Percentiles rank a stretch among this genome's conserved stretches.
phyloP scores from a whole-genome alignment of 495 filamentous ascomycete species.

The Lepidopterella palustris region DNA sequence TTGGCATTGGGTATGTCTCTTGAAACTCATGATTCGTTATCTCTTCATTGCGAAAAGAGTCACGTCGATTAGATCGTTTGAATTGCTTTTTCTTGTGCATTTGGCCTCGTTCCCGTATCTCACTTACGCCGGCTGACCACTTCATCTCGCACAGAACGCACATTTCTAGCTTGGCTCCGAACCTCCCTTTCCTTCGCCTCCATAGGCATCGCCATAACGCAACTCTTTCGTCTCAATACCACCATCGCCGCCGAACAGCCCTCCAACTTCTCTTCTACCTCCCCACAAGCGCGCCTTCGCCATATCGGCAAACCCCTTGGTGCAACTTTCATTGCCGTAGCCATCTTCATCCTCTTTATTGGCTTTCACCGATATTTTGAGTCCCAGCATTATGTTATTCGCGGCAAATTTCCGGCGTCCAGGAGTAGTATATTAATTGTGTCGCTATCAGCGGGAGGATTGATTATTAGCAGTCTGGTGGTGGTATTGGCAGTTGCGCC shows the following conservation, averaged over 20 bases:
- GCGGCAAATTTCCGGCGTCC: conserved; percentile 90
- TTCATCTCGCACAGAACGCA: conserved; percentile 60
- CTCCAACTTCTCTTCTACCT: conserved; percentile 4
- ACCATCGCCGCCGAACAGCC: conserved; percentile 41
- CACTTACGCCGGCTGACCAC: conserved; percentile 21
- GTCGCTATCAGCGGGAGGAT: conserved; percentile 48
- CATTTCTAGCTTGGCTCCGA: conserved; percentile 93
- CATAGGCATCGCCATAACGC: conserved; percentile 93
- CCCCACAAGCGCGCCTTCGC: conserved; percentile 43
- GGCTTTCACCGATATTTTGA: conserved; percentile 70
- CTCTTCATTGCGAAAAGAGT: conserved; percentile 1
- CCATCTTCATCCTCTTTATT: conserved; percentile 76
- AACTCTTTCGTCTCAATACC: conserved; percentile 89
- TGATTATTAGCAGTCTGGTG: conserved; percentile 39
- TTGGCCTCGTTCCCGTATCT: no score
- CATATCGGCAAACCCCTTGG: conserved; percentile 89
- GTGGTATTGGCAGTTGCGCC: conserved; percentile 38
- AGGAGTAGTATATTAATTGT: conserved; percentile 79
- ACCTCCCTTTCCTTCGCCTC: conserved; percentile 93
- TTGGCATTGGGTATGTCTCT: conserved; percentile 70
- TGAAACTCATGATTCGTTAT: no score
- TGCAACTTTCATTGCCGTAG: conserved; percentile 82
- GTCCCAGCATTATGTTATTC: conserved; percentile 77
- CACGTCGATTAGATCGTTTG: conserved; percentile 13
- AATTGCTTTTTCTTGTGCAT: no score